phyloP scores from a whole-genome alignment of 2,329 filamentous ascomycete genomes.

The Cercospora sesami region DNA sequence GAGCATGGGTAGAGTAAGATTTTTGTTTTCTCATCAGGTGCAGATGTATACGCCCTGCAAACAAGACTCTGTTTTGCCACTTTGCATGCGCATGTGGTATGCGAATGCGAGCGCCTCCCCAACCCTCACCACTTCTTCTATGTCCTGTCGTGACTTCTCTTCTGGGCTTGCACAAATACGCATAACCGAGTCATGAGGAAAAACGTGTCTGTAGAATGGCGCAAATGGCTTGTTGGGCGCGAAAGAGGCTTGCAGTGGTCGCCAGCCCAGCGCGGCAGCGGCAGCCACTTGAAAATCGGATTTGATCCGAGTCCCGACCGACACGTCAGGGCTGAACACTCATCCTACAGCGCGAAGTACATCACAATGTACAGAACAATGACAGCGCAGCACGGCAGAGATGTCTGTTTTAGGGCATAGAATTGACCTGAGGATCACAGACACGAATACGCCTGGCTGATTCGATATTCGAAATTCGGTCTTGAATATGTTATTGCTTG shows the following conservation, averaged over 20 bases:
- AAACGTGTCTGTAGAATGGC: background rate
- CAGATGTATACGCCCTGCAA: background rate
- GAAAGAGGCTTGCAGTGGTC: constrained; percentile 4
- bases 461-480: background rate
- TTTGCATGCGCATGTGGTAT: background rate
- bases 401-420: background rate
- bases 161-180: background rate
- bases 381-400: background rate
- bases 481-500: background rate
- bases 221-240: background rate
- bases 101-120: background rate
- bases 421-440: background rate
- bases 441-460: background rate
- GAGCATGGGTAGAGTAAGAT: constrained; percentile 68
- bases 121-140: background rate
- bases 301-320: background rate
- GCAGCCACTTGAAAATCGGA: background rate
- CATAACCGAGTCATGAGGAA: background rate
- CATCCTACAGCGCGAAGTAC: background rate
- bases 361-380: background rate
- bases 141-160: background rate
- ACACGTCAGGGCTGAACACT: background rate
- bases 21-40: background rate
- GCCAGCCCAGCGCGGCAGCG: background rate
- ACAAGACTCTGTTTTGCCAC: background rate